phyloP scores from a whole-genome alignment of 2,329 filamentous ascomycete species.

The Zymoseptoria crescenta region DNA sequence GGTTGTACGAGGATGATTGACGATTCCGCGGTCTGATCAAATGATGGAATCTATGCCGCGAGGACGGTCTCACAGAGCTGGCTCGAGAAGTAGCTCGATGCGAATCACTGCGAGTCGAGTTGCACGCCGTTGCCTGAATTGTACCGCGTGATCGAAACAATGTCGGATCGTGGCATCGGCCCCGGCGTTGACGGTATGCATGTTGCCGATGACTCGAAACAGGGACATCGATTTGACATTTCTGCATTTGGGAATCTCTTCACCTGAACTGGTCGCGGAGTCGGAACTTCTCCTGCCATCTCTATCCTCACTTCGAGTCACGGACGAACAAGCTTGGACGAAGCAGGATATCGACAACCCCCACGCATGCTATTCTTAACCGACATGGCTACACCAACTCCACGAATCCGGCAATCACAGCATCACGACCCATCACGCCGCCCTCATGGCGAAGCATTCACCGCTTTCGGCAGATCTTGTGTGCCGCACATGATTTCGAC shows the following conservation, averaged over 20 bases:
- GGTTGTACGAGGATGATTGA: slow-evolving; percentile 7
- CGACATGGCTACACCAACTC: neutral
- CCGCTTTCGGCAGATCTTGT: neutral
- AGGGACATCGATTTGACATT: neutral
- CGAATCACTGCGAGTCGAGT: neutral
- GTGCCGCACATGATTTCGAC: neutral
- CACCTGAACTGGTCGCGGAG: neutral
- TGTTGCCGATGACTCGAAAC: neutral
- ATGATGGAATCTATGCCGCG: neutral
- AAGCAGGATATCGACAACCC: neutral
- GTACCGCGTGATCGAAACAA: neutral
- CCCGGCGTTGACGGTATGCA: neutral
- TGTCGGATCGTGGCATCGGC: neutral
- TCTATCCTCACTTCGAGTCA: neutral
- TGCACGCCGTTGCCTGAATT: neutral
- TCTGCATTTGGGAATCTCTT: neutral
- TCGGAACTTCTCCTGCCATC: neutral
- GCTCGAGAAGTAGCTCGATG: neutral
- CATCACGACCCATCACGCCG: neutral
- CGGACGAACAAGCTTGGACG: neutral
- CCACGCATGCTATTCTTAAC: neutral
- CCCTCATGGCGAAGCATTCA: neutral
- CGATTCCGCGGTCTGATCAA: neutral
- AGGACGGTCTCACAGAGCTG: neutral
- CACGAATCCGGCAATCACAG: neutral